Evolutionary conservation across 177 flowering plant species (phyloP).

Genomic region (Vitis hybrid): DNA sequence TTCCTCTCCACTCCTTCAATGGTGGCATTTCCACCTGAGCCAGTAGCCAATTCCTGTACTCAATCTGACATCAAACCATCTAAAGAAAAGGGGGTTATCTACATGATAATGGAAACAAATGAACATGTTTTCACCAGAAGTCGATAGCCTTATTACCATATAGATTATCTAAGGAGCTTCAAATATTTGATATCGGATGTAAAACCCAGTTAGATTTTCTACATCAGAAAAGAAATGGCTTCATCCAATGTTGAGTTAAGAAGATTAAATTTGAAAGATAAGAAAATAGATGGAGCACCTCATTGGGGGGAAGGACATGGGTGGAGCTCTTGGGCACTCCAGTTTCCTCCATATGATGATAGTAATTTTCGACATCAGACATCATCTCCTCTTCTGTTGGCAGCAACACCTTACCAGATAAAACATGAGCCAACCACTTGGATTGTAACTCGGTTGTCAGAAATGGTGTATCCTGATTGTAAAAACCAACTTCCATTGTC

Average conservation of each 20-base stretch:
- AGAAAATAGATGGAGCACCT: slow-evolving; percentile 2
- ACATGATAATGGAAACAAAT: neutral
- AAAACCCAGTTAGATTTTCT: no score
- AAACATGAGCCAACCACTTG: slow-evolving; percentile 47
- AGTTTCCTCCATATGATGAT: slow-evolving; percentile 22
- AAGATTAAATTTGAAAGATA: neutral
- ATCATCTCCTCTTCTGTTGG: slow-evolving; percentile 42
- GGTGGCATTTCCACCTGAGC: slow-evolving; percentile 26
- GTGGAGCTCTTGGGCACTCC: slow-evolving; percentile 34
- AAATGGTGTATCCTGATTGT: slow-evolving; percentile 3
- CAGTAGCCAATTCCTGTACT: slow-evolving; percentile 30
- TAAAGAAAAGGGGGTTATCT: neutral
- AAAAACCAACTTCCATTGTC: neutral
- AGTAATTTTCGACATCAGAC: slow-evolving; percentile 26
- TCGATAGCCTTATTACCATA: no score
- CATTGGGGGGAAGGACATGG: slow-evolving; percentile 16
- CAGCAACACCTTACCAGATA: slow-evolving; percentile 35
- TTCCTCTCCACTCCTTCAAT: slow-evolving; percentile 15
- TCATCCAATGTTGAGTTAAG: neutral
- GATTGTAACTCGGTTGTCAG: slow-evolving; percentile 29
- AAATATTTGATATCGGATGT: neutral
- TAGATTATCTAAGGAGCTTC: neutral
- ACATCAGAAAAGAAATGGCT: neutral
- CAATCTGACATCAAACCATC: slow-evolving; percentile 16
- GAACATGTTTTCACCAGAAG: neutral